Percentiles rank a stretch among this genome's conserved stretches.
phyloP scores from a whole-genome alignment of 225 moss, liverwort and hornwort genomes.

The Polytrichum commune region DNA sequence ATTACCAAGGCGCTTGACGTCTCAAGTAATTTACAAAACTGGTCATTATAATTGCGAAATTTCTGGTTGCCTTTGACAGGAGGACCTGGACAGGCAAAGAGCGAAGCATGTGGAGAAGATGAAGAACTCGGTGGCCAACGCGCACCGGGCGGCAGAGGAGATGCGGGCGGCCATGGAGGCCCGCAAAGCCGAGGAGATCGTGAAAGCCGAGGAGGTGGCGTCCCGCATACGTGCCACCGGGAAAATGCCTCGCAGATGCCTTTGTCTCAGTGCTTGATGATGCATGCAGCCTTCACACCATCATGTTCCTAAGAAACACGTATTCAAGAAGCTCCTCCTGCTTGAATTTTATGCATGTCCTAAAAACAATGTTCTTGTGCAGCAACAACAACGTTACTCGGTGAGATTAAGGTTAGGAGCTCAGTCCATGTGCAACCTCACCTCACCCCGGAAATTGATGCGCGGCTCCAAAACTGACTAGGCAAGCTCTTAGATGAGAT shows the following conservation, averaged over 20 bases:
- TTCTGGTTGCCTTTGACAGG: conserved; percentile 22
- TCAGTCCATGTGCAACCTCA: too few species aligned
- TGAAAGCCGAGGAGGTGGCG: conserved; percentile 53
- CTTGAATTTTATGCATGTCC: too few species aligned
- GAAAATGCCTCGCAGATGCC: conserved; percentile 44
- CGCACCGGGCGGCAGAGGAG: conserved; percentile 52
- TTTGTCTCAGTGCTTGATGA: conserved; percentile 37
- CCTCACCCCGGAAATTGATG: too few species aligned
- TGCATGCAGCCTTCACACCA: background rate
- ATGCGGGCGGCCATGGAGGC: conserved; percentile 61
- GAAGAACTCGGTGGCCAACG: conserved; percentile 57
- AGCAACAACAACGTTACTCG: too few species aligned
- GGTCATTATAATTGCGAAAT: background rate
- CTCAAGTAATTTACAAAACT: too few species aligned
- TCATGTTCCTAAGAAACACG: too few species aligned
- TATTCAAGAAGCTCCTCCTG: too few species aligned
- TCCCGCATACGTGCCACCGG: conserved; percentile 57
- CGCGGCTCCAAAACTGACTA: too few species aligned
- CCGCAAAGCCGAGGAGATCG: conserved; percentile 43
- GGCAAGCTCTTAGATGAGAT: too few species aligned
- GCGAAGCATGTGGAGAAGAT: conserved; percentile 54
- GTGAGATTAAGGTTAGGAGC: too few species aligned
- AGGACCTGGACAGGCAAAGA: conserved; percentile 48
- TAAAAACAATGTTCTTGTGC: too few species aligned
- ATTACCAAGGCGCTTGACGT: too few species aligned